Evolutionary conservation across 805 yeast species (phyloP).

Genomic region (Spencermartinsiella europaea): DNA sequence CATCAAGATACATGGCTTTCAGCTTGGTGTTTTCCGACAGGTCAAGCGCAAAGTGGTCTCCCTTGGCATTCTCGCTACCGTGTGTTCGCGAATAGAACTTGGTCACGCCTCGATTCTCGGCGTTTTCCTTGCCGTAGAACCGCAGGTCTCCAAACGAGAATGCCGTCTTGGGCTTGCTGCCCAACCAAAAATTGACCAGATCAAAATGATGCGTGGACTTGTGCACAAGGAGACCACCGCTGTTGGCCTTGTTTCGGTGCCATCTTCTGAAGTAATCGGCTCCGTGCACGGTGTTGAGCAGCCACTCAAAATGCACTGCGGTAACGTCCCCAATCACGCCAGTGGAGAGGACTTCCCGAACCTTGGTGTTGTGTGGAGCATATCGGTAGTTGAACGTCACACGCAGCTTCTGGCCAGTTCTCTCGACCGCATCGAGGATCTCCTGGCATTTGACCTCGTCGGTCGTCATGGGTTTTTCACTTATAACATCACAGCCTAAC

Average conservation of each 20-base stretch:
- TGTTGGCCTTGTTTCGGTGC: slow-evolving; percentile 15
- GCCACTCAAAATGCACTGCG: slow-evolving; percentile 17
- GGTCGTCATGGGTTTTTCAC: slow-evolving; percentile 16
- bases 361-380: slow-evolving; percentile 17
- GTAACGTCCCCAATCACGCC: slow-evolving; percentile 14
- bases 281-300: slow-evolving; percentile 13
- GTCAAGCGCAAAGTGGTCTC: slow-evolving; percentile 12
- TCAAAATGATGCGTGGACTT: slow-evolving; percentile 17
- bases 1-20: slow-evolving; percentile 13
- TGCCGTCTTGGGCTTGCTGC: slow-evolving; percentile 11
- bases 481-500: slow-evolving; percentile 14
- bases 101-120: slow-evolving; percentile 15
- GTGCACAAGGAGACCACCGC: slow-evolving; percentile 16
- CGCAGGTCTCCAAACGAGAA: slow-evolving; percentile 14
- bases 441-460: slow-evolving; percentile 14
- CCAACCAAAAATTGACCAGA: slow-evolving; percentile 15
- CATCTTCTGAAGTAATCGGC: slow-evolving; percentile 16
- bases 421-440: slow-evolving; percentile 12
- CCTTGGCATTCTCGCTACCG: slow-evolving; percentile 13
- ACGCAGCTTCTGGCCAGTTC: slow-evolving; percentile 11
- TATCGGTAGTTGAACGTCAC: slow-evolving; percentile 17
- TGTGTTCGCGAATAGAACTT: slow-evolving; percentile 13
- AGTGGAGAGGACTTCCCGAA: slow-evolving; percentile 10
- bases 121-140: slow-evolving; percentile 17
- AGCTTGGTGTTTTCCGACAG: slow-evolving; percentile 8